Evolutionary conservation across 73 alveolate genomes (phyloP).

Genomic region (Uronychia binucleata): DNA sequence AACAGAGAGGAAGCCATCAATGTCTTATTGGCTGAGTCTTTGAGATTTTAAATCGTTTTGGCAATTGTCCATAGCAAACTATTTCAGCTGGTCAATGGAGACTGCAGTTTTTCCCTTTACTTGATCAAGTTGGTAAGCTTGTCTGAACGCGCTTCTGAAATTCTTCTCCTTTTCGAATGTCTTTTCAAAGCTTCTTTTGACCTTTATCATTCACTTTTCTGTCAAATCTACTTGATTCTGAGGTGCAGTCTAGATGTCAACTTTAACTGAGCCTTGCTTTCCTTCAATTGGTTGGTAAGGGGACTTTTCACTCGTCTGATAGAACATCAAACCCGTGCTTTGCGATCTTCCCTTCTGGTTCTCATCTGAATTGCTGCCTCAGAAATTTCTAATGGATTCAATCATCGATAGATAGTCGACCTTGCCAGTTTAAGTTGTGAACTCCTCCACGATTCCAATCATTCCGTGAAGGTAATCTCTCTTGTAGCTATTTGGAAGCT

Average conservation of each 20-base stretch:
- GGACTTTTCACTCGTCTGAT: slow-evolving; percentile 1
- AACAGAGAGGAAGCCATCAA: slow-evolving; percentile 52
- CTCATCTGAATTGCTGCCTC: slow-evolving; percentile 23
- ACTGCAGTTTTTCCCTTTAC: slow-evolving; percentile 20
- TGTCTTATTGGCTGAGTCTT: slow-evolving; percentile 26
- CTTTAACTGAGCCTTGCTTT: slow-evolving; percentile 12
- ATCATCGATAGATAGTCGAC: slow-evolving; percentile 28
- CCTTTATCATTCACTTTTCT: slow-evolving; percentile 29
- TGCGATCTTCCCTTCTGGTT: slow-evolving; percentile 1
- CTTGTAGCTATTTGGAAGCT: slow-evolving; percentile 33
- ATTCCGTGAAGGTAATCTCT: neutral
- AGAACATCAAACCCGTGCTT: slow-evolving; percentile 9
- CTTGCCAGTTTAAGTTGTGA: slow-evolving; percentile 14
- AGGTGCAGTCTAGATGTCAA: slow-evolving; percentile 54
- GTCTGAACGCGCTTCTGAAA: slow-evolving; percentile 17
- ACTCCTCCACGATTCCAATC: neutral
- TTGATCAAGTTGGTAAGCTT: slow-evolving; percentile 29
- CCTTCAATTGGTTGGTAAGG: slow-evolving; percentile 2
- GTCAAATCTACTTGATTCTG: slow-evolving; percentile 3
- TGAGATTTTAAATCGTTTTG: slow-evolving; percentile 35
- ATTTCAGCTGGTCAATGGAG: slow-evolving; percentile 24
- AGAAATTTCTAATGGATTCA: slow-evolving; percentile 18
- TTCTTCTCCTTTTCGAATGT: slow-evolving; percentile 8
- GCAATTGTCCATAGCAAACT: slow-evolving; percentile 30
- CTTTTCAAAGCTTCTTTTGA: slow-evolving; percentile 39